Evolutionary conservation across 805 yeast species (phyloP).

Genomic region (Metschnikowia lunata): DNA sequence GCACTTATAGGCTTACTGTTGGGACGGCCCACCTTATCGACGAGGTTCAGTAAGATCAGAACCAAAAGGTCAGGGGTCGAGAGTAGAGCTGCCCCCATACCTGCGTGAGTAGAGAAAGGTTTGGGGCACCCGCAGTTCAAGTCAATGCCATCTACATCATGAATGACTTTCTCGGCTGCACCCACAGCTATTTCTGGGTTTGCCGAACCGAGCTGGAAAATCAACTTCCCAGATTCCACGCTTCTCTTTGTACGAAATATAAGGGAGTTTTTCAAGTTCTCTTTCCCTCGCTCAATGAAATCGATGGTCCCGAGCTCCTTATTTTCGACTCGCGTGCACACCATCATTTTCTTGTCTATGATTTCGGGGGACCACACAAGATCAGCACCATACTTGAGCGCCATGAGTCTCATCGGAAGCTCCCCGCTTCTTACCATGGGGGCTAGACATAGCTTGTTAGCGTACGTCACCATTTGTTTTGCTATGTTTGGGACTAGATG

Average conservation of each 20-base stretch:
- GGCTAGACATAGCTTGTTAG: slow-evolving; percentile 79
- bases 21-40: slow-evolving; percentile 76
- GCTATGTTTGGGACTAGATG: neutral
- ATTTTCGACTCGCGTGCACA: slow-evolving; percentile 64
- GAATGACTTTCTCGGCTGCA: slow-evolving; percentile 77
- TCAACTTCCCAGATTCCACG: slow-evolving; percentile 59
- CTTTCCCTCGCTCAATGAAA: slow-evolving; percentile 33
- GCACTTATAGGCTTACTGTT: slow-evolving; percentile 78
- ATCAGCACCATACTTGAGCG: slow-evolving; percentile 85
- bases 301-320: slow-evolving; percentile 55
- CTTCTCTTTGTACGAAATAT: slow-evolving; percentile 71
- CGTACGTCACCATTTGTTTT: slow-evolving; percentile 54
- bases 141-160: slow-evolving; percentile 90
- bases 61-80: slow-evolving; percentile 76
- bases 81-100: slow-evolving; percentile 95
- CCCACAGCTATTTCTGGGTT: slow-evolving; percentile 79
- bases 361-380: slow-evolving; percentile 94
- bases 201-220: slow-evolving; percentile 90
- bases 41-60: slow-evolving; percentile 62
- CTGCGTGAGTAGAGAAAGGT: slow-evolving; percentile 88
- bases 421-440: slow-evolving; percentile 98
- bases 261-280: slow-evolving; percentile 36
- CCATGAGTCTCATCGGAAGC: slow-evolving; percentile 78
- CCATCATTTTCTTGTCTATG: slow-evolving; percentile 76
- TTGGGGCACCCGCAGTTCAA: slow-evolving; percentile 97